These are phyloP conservation scores for Lumnitzera racemosa DNA, from an alignment of 345 rosid species.

Conservation along the genomic window DNA sequence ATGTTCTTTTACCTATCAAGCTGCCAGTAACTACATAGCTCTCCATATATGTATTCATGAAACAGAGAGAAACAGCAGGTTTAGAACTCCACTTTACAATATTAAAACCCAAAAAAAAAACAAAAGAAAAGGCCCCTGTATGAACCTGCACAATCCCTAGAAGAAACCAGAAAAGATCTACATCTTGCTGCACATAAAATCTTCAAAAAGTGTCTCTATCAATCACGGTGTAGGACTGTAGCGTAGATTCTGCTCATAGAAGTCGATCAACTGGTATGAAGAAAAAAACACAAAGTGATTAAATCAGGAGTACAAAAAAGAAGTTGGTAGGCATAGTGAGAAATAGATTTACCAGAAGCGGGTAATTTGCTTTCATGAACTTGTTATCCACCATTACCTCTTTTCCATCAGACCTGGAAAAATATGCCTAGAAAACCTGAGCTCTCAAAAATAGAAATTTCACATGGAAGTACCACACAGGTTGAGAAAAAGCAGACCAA, in stretches of 20 bases:
- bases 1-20: too few species aligned
- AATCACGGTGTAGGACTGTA: slow-evolving; percentile 42
- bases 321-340: not conserved
- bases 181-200: not conserved
- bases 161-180: not conserved
- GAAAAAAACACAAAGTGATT: slow-evolving; percentile 6
- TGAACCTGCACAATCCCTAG: not conserved
- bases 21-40: too few species aligned
- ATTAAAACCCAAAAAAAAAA: too few species aligned
- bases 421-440: not conserved
- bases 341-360: slow-evolving; percentile 62
- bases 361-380: slow-evolving; percentile 77
- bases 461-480: too few species aligned
- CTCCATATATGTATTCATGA: too few species aligned
- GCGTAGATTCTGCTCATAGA: slow-evolving; percentile 90
- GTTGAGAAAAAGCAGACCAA: not conserved
- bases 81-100: too few species aligned
- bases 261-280: slow-evolving; percentile 62
- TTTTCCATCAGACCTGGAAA: slow-evolving; percentile 77
- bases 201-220: slow-evolving; percentile 1
- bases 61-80: too few species aligned
- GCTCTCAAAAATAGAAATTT: too few species aligned
- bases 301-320: not conserved
- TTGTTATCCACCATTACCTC: slow-evolving; percentile 80
- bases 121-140: too few species aligned